A percentile compares a stretch with the other conserved stretches of the same genome.
Conservation (phyloP, 2,329 filamentous ascomycete genomes). For the Pyrenochaeta sp. region DNA sequence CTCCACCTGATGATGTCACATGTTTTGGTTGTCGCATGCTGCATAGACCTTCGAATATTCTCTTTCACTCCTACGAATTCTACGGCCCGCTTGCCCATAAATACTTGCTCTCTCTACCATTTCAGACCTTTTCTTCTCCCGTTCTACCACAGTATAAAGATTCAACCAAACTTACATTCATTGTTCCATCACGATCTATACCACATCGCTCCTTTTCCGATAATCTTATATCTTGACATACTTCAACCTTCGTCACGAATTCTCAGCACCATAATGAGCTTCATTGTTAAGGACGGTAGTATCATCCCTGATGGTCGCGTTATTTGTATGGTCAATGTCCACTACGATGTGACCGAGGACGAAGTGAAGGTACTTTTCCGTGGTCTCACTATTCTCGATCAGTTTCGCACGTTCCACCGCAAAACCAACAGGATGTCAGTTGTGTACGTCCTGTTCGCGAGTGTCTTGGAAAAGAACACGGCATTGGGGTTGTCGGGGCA, state of each 20-base stretch:
- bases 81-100: no score
- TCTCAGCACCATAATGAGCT: no score
- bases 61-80: no score
- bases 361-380: not conserved
- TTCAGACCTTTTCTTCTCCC: not conserved
- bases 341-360: not conserved
- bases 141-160: not conserved
- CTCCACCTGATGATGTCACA: not conserved
- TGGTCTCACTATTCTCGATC: not conserved
- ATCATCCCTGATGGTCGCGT: slow-evolving; percentile 2
- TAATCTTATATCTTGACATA: no score
- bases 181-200: not conserved
- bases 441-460: slow-evolving; percentile 3
- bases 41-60: not conserved
- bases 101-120: not conserved
- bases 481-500: not conserved
- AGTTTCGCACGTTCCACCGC: not conserved
- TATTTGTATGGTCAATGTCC: slow-evolving; percentile 5
- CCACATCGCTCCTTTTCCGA: no score
- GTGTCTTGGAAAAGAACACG: not conserved
- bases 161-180: no score
- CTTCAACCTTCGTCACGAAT: no score
- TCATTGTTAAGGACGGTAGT: no score
- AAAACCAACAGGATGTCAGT: not conserved
- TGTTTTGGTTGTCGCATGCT: not conserved